phyloP scores from a whole-genome alignment of 192 early-diverging fungal genomes.

The Phycomyces blakesleeanus region DNA sequence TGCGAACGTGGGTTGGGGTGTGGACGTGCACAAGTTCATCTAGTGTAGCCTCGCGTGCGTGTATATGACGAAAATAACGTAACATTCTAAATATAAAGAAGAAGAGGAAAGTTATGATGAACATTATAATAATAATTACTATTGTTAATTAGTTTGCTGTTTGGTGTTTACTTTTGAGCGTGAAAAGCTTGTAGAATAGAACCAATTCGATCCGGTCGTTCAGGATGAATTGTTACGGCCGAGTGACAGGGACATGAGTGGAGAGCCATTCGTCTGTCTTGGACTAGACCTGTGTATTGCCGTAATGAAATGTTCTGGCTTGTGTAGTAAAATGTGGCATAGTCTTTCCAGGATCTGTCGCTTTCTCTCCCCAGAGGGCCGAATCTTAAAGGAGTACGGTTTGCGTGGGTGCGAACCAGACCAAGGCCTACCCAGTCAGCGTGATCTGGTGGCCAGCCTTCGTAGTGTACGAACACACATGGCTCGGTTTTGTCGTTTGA shows the following conservation, averaged over 20 bases:
- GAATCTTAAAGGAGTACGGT: conserved; percentile 23
- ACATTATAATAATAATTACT: too few species aligned
- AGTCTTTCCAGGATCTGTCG: conserved; percentile 40
- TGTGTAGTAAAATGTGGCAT: conserved; percentile 42
- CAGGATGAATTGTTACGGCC: conserved; percentile 45
- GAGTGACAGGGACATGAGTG: conserved; percentile 49
- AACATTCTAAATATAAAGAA: conserved; percentile 29
- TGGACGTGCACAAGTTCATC: conserved; percentile 46
- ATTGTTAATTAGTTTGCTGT: not conserved
- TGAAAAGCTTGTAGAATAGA: conserved; percentile 46
- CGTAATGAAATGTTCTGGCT: conserved; percentile 36
- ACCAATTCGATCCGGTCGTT: conserved; percentile 47
- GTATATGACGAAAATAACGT: conserved; percentile 43
- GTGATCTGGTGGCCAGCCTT: conserved; percentile 47
- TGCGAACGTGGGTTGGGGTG: conserved; percentile 45
- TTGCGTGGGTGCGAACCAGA: conserved; percentile 23
- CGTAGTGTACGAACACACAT: conserved; percentile 45
- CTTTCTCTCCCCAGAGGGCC: conserved; percentile 43
- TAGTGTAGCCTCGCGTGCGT: conserved; percentile 44
- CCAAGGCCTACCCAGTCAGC: conserved; percentile 47
- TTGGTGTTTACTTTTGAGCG: conserved; percentile 31
- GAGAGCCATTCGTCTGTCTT: conserved; percentile 44
- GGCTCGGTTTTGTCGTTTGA: not conserved
- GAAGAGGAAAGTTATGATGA: not conserved
- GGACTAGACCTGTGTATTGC: conserved; percentile 39